Conservation (phyloP, 208 protist genomes). For the Acanthamoeba lenticulata region DNA sequence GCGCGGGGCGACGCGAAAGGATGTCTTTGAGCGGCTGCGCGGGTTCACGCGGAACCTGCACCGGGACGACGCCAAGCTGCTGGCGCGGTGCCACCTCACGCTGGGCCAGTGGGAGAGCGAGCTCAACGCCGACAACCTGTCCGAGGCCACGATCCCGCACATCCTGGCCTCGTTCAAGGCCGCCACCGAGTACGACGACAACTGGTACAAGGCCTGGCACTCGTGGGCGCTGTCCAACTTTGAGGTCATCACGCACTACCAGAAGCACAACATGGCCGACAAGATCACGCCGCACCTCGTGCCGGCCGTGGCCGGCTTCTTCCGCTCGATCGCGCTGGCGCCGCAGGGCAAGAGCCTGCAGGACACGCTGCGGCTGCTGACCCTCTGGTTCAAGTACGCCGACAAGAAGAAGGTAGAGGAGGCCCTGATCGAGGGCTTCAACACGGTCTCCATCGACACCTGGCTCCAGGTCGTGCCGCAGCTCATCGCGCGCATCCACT, state of each 20-base stretch:
- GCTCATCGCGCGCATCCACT: slow-evolving; percentile 97
- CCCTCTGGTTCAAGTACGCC: slow-evolving; percentile 96
- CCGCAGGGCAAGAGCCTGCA: slow-evolving; percentile 86
- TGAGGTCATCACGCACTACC: slow-evolving; percentile 84
- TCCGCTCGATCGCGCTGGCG: slow-evolving; percentile 93
- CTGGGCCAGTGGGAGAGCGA: slow-evolving; percentile 59
- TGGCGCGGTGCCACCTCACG: slow-evolving; percentile 59
- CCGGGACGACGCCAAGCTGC: slow-evolving; percentile 13
- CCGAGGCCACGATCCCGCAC: slow-evolving; percentile 49
- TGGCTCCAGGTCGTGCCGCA: slow-evolving; percentile 99
- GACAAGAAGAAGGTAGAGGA: slow-evolving; percentile 87
- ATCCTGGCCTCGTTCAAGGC: slow-evolving; percentile 59
- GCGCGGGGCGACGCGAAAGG: slow-evolving; percentile 31
- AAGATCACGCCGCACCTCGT: slow-evolving; percentile 21
- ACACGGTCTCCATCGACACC: slow-evolving; percentile 94
- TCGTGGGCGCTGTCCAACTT: slow-evolving; percentile 97
- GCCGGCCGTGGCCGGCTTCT: slow-evolving; percentile 88
- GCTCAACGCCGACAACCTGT: slow-evolving; percentile 48
- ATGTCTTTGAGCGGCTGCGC: slow-evolving; percentile 27
- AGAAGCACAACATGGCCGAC: background rate
- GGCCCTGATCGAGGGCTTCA: slow-evolving; percentile 91
- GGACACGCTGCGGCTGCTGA: slow-evolving; percentile 97
- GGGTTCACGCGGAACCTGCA: slow-evolving; percentile 25
- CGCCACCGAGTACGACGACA: slow-evolving; percentile 63
- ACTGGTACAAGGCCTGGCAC: slow-evolving; percentile 98